Percentiles rank a stretch among this genome's conserved stretches.
These are phyloP conservation scores for Chrysopogon serrulatus DNA, from an alignment of 176 grass and related monocot genomes.

Conservation along the genomic window DNA sequence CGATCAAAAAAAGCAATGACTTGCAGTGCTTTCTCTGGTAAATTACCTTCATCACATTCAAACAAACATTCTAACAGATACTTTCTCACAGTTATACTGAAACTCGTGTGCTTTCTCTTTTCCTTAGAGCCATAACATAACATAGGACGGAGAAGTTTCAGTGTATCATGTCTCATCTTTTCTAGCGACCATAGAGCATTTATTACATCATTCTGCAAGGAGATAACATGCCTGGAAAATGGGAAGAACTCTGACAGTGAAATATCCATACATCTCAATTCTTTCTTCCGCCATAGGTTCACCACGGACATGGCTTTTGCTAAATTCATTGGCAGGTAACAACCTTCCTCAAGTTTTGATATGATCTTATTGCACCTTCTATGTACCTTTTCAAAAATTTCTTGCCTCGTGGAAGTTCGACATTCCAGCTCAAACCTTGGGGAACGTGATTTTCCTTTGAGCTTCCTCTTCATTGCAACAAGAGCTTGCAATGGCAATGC, in stretches of 20 bases:
- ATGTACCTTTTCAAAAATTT: neutral
- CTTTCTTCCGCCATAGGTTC: neutral
- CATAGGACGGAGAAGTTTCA: neutral
- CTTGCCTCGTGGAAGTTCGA: neutral
- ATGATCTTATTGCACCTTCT: conserved; percentile 13
- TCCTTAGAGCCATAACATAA: neutral
- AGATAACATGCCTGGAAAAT: neutral
- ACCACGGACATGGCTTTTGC: conserved; percentile 9
- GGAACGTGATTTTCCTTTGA: neutral
- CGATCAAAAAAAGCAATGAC: conserved; percentile 7
- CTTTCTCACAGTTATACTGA: neutral
- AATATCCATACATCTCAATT: neutral
- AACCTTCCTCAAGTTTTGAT: neutral
- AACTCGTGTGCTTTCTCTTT: neutral
- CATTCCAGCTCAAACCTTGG: neutral
- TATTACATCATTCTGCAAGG: conserved; percentile 12
- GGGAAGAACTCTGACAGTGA: conserved; percentile 1
- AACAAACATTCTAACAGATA: conserved; percentile 34
- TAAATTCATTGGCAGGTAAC: conserved; percentile 3
- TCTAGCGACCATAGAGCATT: conserved; percentile 10
- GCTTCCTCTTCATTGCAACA: conserved; percentile 22
- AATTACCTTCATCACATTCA: conserved; percentile 24
- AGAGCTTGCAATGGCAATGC: conserved; percentile 1
- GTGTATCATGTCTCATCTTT: neutral
- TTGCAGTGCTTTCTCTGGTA: conserved; percentile 12